These are phyloP conservation scores for Botrytis pseudocinerea DNA, from an alignment of 2,329 filamentous ascomycete species.

Conservation along the genomic window DNA sequence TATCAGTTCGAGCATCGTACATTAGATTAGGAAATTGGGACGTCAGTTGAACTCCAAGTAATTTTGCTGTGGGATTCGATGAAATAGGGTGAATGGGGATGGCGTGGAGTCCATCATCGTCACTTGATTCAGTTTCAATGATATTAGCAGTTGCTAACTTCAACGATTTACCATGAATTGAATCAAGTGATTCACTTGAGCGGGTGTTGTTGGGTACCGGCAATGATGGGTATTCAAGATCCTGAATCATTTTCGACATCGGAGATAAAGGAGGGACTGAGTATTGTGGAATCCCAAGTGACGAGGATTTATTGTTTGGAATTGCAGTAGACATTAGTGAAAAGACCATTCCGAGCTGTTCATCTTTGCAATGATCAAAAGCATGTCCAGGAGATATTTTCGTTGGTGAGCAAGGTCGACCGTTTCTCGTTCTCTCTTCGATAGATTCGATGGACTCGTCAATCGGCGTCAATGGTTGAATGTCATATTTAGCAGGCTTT, in stretches of 20 bases:
- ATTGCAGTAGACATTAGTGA: background rate
- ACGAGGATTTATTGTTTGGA: background rate
- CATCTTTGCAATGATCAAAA: background rate
- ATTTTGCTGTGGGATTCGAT: background rate
- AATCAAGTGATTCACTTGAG: background rate
- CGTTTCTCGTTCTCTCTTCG: background rate
- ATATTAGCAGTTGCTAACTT: background rate
- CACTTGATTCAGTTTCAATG: background rate
- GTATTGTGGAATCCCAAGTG: no score
- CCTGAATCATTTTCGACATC: conserved; percentile 8
- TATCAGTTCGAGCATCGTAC: background rate
- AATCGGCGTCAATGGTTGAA: background rate
- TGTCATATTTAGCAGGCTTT: conserved; percentile 15
- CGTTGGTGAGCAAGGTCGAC: background rate
- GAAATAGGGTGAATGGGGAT: background rate
- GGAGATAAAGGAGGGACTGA: background rate
- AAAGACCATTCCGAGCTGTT: background rate
- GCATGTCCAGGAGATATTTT: background rate
- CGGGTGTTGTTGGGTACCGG: no score
- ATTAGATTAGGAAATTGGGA: background rate
- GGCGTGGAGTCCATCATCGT: background rate
- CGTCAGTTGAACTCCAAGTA: background rate
- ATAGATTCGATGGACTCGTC: conserved; percentile 3
- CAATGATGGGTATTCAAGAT: background rate
- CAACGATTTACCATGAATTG: background rate